phyloP scores from a whole-genome alignment of 495 filamentous ascomycete species.

The Cenococcum geophilum region DNA sequence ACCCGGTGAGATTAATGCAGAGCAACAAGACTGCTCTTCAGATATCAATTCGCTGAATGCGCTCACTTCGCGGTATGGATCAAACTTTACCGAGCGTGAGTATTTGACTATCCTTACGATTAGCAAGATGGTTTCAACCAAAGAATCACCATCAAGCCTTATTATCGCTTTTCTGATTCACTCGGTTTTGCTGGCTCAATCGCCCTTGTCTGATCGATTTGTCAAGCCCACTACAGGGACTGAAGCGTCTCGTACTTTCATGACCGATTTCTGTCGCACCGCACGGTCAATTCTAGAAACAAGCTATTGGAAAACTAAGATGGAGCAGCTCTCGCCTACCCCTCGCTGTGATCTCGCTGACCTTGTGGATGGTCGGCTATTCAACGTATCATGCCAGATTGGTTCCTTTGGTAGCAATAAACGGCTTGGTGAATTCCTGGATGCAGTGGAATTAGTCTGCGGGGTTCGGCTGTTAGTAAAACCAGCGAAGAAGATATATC shows the following conservation, averaged over 20 bases:
- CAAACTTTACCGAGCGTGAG: constrained; percentile 19
- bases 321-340: neutral
- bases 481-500: neutral
- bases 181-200: constrained; percentile 32
- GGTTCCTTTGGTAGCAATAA: neutral
- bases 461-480: neutral
- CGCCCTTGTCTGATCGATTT: constrained; percentile 33
- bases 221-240: neutral
- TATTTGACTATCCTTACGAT: constrained; percentile 13
- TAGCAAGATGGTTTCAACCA: constrained; percentile 3
- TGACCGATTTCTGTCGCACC: constrained; percentile 15
- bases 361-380: constrained; percentile 59
- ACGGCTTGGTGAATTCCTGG: constrained; percentile 15
- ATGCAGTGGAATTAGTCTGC: neutral
- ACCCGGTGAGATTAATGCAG: neutral
- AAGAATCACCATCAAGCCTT: neutral
- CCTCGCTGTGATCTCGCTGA: constrained; percentile 50
- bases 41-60: neutral
- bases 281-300: constrained; percentile 9
- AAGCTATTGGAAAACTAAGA: constrained; percentile 12
- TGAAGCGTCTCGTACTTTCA: constrained; percentile 17
- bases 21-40: neutral
- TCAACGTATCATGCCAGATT: constrained; percentile 33
- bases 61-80: neutral
- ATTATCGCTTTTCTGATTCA: constrained; percentile 34